These are phyloP conservation scores for Fraxinus latifolia DNA, from an alignment of 305 asterid species.

Conservation along the genomic window DNA sequence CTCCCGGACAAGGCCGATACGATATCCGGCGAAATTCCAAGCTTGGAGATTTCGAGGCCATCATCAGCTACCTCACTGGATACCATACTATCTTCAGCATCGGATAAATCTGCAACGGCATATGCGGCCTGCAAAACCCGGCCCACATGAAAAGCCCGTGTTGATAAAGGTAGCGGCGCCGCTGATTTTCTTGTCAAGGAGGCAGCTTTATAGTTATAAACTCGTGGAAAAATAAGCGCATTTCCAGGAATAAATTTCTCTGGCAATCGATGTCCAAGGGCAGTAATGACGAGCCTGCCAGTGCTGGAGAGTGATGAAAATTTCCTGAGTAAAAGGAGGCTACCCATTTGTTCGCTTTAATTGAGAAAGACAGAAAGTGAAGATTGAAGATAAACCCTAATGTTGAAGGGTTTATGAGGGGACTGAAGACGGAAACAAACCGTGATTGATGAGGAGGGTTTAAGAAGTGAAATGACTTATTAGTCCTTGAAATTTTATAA, in stretches of 20 bases:
- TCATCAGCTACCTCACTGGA: conserved; percentile 43
- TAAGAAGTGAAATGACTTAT: background rate
- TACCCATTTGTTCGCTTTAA: conserved; percentile 30
- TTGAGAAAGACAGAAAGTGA: background rate
- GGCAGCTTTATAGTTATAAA: conserved; percentile 25
- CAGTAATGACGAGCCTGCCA: conserved; percentile 39
- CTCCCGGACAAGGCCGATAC: conserved; percentile 54
- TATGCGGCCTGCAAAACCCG: conserved; percentile 38
- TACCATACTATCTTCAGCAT: conserved; percentile 40
- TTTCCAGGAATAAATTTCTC: conserved; percentile 23
- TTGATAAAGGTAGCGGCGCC: background rate
- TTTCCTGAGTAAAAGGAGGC: conserved; percentile 44
- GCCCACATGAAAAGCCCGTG: conserved; percentile 53
- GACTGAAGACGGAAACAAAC: background rate
- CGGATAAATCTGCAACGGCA: conserved; percentile 60
- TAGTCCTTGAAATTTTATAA: background rate
- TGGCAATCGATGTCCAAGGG: conserved; percentile 39
- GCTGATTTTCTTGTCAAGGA: background rate
- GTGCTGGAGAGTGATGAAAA: conserved; percentile 34
- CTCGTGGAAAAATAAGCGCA: conserved; percentile 13
- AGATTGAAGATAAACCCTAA: background rate
- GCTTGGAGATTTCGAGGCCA: conserved; percentile 84
- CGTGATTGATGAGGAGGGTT: background rate
- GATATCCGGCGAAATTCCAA: conserved; percentile 65
- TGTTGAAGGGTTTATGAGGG: background rate